Evolutionary conservation across 176 grass and related monocot species (phyloP).

Genomic region (Rhynchospora pubera): DNA sequence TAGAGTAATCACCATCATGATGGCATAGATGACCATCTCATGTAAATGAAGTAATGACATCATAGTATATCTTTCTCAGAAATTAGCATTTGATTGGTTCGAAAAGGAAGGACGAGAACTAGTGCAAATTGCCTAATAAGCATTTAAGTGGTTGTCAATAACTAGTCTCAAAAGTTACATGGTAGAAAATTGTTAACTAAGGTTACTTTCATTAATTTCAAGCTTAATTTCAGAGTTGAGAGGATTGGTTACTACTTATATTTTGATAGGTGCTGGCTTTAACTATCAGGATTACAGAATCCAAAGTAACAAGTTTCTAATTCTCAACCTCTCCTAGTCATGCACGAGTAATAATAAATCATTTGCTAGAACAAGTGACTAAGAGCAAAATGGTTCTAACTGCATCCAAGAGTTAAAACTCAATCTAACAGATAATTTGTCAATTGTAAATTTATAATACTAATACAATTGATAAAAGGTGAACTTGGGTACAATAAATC

Average conservation of each 20-base stretch:
- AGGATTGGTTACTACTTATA: not conserved
- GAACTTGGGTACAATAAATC: not conserved
- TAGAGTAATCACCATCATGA: not conserved
- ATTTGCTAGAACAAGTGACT: not conserved
- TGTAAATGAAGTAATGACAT: not conserved
- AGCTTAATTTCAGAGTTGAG: not conserved
- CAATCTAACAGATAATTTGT: not conserved
- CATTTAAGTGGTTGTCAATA: not conserved
- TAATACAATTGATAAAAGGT: not conserved
- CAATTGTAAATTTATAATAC: not conserved
- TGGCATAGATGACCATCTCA: not conserved
- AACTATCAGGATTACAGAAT: not conserved
- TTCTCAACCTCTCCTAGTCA: not conserved
- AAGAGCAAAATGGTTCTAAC: not conserved
- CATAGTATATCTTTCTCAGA: not conserved
- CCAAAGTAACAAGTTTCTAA: not conserved
- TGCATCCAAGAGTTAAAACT: not conserved
- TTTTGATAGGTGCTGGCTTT: not conserved
- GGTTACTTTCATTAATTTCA: not conserved
- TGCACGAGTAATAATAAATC: not conserved
- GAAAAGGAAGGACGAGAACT: not conserved
- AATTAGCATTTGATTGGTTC: not conserved
- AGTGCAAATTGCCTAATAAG: not conserved
- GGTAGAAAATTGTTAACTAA: no score
- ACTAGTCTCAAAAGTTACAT: not conserved